Evolutionary conservation across 768 basidiomycete species (phyloP), one percentile per base, ranked within the genome.

Genomic region (Hypsizygus marmoreus): DNA sequence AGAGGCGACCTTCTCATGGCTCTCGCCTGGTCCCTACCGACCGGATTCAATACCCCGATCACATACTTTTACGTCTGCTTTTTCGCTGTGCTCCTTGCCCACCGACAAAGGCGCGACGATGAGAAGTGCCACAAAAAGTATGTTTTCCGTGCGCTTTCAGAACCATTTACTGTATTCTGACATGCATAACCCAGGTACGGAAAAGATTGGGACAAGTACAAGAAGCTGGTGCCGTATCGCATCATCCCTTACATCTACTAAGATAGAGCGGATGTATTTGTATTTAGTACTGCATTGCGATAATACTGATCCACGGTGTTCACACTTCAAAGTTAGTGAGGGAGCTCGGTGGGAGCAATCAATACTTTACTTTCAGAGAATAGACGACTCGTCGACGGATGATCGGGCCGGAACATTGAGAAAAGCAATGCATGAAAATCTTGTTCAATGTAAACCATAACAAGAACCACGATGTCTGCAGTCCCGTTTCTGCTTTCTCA

Each of bases 41-140:
- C 91, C 1, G 92, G 91, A 4, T 91, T 97, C 66, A 73, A 82
- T 34, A 94, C 93, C 0, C 95, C 95, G 17, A 80, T 98, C 63
- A 95, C 97, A 4, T 95, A 97, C 72, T 99, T 95, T 73, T 98
- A 98, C 60, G 80, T 90, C 22, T 61, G 74, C 48, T 98, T 97
- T 72, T 98, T 99, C 57, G 74, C 79, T 3, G 79, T 97, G 26
- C 79, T 99, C 19, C 85, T 99, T 48, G 73, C 93, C 25, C 97
- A 98, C 68, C 76, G 97, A 46, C 92, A 97, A 66, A 73, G 69
- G 47, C 79, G 97, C 25, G 97, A 99, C 63, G 95, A 97, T 52
- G 93, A 94, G 61, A 81, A 83, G 19, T 99, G 97, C 65, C 75
- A 81, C 61, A 79, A 84, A 59, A 98, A 97, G 91, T 90, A 53